A percentile compares a stretch with the other conserved stretches of the same genome.
Conservation (phyloP, 305 asterid species). For the Withania somnifera region DNA sequence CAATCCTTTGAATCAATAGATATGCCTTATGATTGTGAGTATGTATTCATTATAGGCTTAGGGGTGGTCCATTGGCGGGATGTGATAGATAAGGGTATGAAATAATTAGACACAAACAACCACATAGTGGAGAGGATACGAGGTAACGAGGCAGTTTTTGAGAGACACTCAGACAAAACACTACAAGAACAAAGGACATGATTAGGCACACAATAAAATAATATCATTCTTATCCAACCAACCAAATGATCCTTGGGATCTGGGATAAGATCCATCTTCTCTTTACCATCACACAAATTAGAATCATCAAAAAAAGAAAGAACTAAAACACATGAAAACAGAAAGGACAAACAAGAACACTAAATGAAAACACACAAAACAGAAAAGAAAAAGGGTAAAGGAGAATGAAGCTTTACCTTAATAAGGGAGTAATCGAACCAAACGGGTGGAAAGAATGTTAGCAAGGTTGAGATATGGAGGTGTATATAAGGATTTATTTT, state of each 20-base stretch:
- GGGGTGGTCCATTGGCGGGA: too few relatives aligned
- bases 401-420: neutral
- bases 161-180: too few relatives aligned
- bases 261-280: neutral
- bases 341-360: neutral
- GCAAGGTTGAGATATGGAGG: neutral
- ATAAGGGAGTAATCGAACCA: neutral
- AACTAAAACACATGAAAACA: neutral
- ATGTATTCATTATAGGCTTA: neutral
- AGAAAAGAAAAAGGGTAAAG: neutral
- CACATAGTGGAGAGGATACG: too few relatives aligned
- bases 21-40: neutral
- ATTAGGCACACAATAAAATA: too few relatives aligned
- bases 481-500: neutral
- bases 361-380: neutral
- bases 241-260: neutral
- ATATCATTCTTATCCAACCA: too few relatives aligned
- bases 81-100: too few relatives aligned
- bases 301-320: neutral
- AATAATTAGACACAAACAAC: too few relatives aligned
- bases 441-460: neutral
- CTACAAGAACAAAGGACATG: too few relatives aligned
- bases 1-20: neutral
- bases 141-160: too few relatives aligned
- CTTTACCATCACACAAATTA: neutral